phyloP scores from a whole-genome alignment of 2,329 filamentous ascomycete genomes.

The Diaporthe citri region DNA sequence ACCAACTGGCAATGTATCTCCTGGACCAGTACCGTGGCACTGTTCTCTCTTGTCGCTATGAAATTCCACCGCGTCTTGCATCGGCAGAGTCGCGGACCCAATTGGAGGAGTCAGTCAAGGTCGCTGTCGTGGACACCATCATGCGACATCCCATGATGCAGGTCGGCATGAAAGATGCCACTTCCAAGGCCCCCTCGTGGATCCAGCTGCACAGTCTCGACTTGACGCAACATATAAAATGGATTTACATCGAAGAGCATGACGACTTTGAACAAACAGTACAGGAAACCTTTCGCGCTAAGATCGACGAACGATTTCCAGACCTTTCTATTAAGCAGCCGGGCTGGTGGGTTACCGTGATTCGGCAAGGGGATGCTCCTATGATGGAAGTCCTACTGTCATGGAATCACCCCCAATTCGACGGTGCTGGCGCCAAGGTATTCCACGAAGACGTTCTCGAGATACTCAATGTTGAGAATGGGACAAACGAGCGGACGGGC shows the following conservation, averaged over 20 bases:
- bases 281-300: slow-evolving; percentile 25
- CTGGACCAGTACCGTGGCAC: slow-evolving; percentile 42
- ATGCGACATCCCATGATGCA: slow-evolving; percentile 43
- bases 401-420: slow-evolving; percentile 40
- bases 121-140: slow-evolving; percentile 39
- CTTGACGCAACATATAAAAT: slow-evolving; percentile 40
- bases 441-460: slow-evolving; percentile 45
- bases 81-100: slow-evolving; percentile 34
- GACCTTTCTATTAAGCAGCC: slow-evolving; percentile 38
- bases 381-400: slow-evolving; percentile 39
- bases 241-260: slow-evolving; percentile 31
- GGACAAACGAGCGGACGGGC: slow-evolving; percentile 41
- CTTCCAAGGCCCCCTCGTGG: slow-evolving; percentile 41
- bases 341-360: slow-evolving; percentile 39
- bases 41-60: slow-evolving; percentile 41
- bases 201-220: slow-evolving; percentile 41
- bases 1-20: slow-evolving; percentile 40
- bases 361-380: slow-evolving; percentile 37
- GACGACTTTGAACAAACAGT: slow-evolving; percentile 36
- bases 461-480: slow-evolving; percentile 44
- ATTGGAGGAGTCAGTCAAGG: slow-evolving; percentile 37
- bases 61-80: slow-evolving; percentile 38
- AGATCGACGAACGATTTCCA: slow-evolving; percentile 41
- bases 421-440: slow-evolving; percentile 35
- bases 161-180: slow-evolving; percentile 38